Percentiles rank a stretch among this genome's conserved stretches.
Conservation (phyloP, 2,329 filamentous ascomycete species). For the Seiridium cupressi region DNA sequence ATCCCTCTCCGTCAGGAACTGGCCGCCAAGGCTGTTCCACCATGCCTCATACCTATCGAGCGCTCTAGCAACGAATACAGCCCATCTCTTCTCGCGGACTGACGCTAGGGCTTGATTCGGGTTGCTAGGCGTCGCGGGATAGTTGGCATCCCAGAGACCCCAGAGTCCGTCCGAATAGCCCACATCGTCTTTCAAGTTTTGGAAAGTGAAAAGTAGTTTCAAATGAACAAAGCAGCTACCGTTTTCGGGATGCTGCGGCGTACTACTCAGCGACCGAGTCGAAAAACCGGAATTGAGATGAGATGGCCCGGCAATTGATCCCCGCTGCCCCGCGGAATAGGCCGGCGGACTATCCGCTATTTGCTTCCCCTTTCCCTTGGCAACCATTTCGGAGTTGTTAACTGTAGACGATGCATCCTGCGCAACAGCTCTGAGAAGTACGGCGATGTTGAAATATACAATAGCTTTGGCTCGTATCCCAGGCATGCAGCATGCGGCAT, state of each 20-base stretch:
- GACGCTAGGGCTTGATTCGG: not conserved
- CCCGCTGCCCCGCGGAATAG: not conserved
- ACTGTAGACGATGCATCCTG: not conserved
- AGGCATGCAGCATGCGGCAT: too few species aligned
- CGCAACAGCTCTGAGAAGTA: too few species aligned
- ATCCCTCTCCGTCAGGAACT: conserved; percentile 1
- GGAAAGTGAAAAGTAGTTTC: not conserved
- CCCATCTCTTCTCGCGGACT: conserved; percentile 2
- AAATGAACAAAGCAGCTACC: not conserved
- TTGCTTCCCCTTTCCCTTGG: not conserved
- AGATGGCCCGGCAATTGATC: not conserved
- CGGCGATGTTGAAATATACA: too few species aligned
- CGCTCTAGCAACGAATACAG: not conserved
- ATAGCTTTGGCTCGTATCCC: too few species aligned
- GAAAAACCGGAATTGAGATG: conserved; percentile 1
- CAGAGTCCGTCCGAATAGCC: not conserved
- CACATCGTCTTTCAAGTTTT: not conserved
- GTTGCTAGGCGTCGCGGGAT: not conserved
- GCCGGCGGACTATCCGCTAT: not conserved
- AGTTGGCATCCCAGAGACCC: not conserved
- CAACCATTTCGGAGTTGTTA: not conserved
- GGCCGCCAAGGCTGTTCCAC: conserved; percentile 1
- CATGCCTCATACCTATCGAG: conserved; percentile 4
- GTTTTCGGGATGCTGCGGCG: not conserved
- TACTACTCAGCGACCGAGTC: not conserved